phyloP scores from a whole-genome alignment of 2,329 filamentous ascomycete species.

The Colletotrichum sp. region DNA sequence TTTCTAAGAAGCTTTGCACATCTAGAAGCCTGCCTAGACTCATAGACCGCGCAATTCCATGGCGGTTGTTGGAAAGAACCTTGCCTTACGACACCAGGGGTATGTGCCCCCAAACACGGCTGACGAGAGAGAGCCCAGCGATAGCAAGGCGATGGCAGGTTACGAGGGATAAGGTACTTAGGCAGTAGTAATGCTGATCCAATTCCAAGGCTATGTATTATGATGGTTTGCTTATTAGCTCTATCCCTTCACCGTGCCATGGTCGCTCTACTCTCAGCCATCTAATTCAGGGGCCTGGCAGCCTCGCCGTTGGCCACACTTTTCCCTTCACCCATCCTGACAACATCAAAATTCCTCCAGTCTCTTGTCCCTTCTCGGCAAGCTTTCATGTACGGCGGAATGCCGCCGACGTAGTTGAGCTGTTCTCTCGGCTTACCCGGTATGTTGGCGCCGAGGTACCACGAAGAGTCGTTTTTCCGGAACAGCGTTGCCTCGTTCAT shows the following conservation, averaged over 20 bases:
- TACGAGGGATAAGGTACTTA: neutral
- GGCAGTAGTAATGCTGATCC: neutral
- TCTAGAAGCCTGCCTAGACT: neutral
- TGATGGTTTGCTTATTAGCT: neutral
- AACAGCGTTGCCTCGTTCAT: slow-evolving; percentile 23
- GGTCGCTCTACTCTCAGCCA: neutral
- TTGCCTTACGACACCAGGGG: neutral
- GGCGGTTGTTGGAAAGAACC: neutral
- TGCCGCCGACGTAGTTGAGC: slow-evolving; percentile 23
- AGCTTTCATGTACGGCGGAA: slow-evolving; percentile 14
- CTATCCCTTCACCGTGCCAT: neutral
- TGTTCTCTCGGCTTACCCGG: slow-evolving; percentile 25
- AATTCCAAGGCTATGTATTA: neutral
- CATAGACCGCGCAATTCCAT: neutral
- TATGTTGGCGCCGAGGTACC: slow-evolving; percentile 29
- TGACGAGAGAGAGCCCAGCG: accelerated
- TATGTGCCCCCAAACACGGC: neutral
- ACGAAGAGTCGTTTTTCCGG: slow-evolving; percentile 20
- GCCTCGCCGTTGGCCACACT: neutral
- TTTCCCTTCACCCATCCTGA: neutral
- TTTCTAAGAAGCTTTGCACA: accelerated
- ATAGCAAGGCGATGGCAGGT: neutral
- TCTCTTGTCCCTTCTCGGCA: slow-evolving; percentile 7
- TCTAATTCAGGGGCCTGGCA: neutral
- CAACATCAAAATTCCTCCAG: slow-evolving; percentile 4